These are phyloP conservation scores for Umbelopsis ramanniana DNA, from an alignment of 192 early-diverging fungal species.

Conservation along the genomic window DNA sequence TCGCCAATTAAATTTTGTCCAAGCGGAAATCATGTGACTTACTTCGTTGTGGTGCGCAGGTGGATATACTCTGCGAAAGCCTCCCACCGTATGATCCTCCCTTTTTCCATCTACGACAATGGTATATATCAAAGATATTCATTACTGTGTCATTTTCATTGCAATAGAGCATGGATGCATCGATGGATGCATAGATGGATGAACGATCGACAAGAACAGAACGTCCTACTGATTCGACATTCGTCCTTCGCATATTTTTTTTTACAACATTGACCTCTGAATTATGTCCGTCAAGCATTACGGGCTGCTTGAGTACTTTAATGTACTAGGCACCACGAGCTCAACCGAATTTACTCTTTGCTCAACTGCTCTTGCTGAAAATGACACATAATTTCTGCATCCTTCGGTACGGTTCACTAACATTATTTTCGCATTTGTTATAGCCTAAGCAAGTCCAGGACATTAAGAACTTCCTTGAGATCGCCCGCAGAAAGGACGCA, in stretches of 20 bases:
- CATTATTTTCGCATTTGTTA: background rate
- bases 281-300: background rate
- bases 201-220: background rate
- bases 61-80: constrained; percentile 1
- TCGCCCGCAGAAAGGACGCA: constrained; percentile 97
- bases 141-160: background rate
- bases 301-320: background rate
- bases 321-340: too few relatives aligned
- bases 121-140: constrained; percentile 1
- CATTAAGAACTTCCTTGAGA: constrained; percentile 98
- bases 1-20: too few relatives aligned
- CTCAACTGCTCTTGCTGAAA: too few relatives aligned
- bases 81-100: background rate
- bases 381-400: too few relatives aligned
- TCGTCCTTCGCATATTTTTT: background rate
- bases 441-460: constrained; percentile 98
- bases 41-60: background rate
- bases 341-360: too few relatives aligned
- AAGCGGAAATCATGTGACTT: background rate
- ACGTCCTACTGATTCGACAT: background rate
- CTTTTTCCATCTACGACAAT: constrained; percentile 12
- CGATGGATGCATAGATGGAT: constrained; percentile 14
- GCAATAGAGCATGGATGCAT: background rate
- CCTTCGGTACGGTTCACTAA: background rate
- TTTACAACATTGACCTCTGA: background rate